phyloP scores from a whole-genome alignment of 2,329 filamentous ascomycete genomes.

The Cladosporium velox region DNA sequence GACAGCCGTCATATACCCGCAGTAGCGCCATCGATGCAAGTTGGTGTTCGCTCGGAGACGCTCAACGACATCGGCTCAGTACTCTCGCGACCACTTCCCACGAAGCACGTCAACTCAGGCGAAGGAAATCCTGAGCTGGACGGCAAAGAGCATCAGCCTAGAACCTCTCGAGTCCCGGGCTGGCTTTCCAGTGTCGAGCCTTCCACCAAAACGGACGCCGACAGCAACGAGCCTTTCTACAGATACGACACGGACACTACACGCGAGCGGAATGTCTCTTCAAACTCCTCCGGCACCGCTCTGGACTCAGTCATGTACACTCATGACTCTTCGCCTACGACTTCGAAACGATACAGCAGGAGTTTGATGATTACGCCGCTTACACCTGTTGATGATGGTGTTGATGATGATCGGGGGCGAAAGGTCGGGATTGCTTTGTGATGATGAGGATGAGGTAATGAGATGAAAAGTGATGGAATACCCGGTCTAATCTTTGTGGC shows the following conservation, averaged over 20 bases:
- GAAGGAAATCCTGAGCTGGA: not conserved
- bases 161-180: constrained; percentile 28
- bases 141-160: constrained; percentile 20
- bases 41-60: constrained; percentile 50
- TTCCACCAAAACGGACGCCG: constrained; percentile 19
- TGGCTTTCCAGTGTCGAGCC: constrained; percentile 34
- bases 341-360: constrained; percentile 31
- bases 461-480: not conserved
- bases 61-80: constrained; percentile 52
- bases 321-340: constrained; percentile 24
- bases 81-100: constrained; percentile 44
- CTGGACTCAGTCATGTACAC: constrained; percentile 25
- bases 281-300: constrained; percentile 28
- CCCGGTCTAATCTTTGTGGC: not conserved
- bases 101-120: constrained; percentile 8
- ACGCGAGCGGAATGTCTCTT: constrained; percentile 24
- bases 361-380: constrained; percentile 27
- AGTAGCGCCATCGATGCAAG: constrained; percentile 47
- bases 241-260: constrained; percentile 21
- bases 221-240: constrained; percentile 28
- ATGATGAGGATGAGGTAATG: not conserved
- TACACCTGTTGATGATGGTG: not conserved
- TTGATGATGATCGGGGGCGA: not conserved
- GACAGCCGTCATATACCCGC: constrained; percentile 45
- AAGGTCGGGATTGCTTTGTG: not conserved